Base-by-base conservation (phyloP, 2,329 filamentous ascomycete species). In the Cladorrhinum sp. region DNA sequence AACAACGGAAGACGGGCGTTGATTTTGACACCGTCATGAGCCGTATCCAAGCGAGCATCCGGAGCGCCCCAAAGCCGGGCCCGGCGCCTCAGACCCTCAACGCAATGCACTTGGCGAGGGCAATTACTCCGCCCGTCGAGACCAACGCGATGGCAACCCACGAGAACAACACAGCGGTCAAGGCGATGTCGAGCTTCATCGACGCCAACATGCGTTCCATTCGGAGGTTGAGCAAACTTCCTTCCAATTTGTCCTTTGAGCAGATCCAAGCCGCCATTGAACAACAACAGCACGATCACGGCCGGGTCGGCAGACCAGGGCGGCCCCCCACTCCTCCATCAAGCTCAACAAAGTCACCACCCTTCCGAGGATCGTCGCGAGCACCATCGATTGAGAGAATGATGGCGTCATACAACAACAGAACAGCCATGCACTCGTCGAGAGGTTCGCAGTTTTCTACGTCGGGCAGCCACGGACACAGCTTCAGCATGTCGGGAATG, bases 181-280 rank as follows among this genome's bases (percentile, higher is more conserved):
- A 73, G 18, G 74, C 76, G 21, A 81, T 82, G 75, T 77, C 75
- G 12, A 72, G 60, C 36, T 80, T 80, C 66, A 74, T 79, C 49
- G 73, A 76, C 62, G 72, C 70, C 58, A 79, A 79, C 66, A 75
- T 73, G 70, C 74, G 73, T 23, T 73, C 76, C 6, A 79, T 80
- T 58, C 72, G 76, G 1, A 67, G 77, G 3, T 71, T 80, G 7
- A 78, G 74, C 66, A 75, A 72, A 55, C 69, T 78, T 66, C 76
- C 77, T 12, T 58, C 71, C 9, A 62, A 70, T 23, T 64, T 72
- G 62, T 71, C 66, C 12, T 73, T 76, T 48, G 71, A 73, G 33
- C 71, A 74, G 54, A 59, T 75, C 46, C 66, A 68, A 10, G 69
- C 65, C 2, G 65, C 68, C 1, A 66, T 67, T 2, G 65, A 69